A percentile compares a stretch with the other conserved stretches of the same genome.
phyloP scores from a whole-genome alignment of 2,329 filamentous ascomycete species.

The Daldinia sp. region DNA sequence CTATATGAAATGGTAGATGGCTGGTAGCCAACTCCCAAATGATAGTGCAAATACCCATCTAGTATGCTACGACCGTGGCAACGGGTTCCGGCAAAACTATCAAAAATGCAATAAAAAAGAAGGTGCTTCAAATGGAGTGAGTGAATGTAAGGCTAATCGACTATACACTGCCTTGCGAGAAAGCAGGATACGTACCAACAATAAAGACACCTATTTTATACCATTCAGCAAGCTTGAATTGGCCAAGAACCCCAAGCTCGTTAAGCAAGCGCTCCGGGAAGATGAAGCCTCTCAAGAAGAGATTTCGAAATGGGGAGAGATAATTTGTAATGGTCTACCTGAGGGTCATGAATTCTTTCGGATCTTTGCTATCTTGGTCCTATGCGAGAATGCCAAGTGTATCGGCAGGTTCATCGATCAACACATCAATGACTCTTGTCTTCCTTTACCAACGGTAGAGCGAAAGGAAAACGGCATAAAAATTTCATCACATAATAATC shows the following conservation, averaged over 20 bases:
- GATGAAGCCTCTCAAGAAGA: background rate
- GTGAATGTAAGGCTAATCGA: background rate
- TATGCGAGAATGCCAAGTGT: conserved; percentile 9
- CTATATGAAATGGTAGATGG: background rate
- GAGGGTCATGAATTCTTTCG: conserved; percentile 11
- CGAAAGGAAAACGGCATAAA: background rate
- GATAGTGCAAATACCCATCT: background rate
- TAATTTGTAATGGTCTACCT: background rate
- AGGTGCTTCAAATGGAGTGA: background rate
- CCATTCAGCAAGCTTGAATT: conserved; percentile 20
- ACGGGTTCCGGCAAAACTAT: background rate
- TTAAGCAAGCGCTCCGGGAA: background rate
- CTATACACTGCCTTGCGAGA: conserved; percentile 14
- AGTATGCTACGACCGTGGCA: conserved; percentile 13
- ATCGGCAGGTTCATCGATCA: conserved; percentile 19
- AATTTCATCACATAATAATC: background rate
- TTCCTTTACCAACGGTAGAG: conserved; percentile 19
- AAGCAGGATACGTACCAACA: background rate
- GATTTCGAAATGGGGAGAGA: background rate
- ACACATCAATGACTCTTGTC: conserved; percentile 23
- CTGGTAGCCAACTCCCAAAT: background rate
- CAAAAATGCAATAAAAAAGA: background rate
- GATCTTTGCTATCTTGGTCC: conserved; percentile 24
- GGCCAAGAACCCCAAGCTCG: conserved; percentile 5
- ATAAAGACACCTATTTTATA: conserved; percentile 19